Evolutionary conservation across 2,329 filamentous ascomycete genomes (phyloP), one percentile per base, ranked within the genome.

Genomic region (Fusarium irregulare): DNA sequence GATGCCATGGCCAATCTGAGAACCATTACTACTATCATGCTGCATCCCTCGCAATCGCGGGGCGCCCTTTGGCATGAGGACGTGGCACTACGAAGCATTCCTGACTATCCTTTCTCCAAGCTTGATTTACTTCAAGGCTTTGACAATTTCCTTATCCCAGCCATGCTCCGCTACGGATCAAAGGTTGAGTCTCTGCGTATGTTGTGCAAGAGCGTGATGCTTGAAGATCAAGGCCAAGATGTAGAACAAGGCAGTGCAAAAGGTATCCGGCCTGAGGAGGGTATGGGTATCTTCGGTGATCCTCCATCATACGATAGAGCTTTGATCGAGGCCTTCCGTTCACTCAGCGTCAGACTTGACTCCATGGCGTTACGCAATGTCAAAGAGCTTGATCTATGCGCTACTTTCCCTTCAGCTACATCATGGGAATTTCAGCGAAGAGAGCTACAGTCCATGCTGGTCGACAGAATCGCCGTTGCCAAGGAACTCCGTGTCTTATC

Each of bases 261-360:
- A 11, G 30, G 12, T 1, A 14, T 14, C 7, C 4, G 21, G 4
- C n/a, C 23, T 20, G 10, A 9, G 27, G 25, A 20, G 2, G n/a
- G 40, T 25, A 7, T 16, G 1, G 23, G 40, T 11, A 14, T 25
- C 2, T 4, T 12, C 4, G 30, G 48, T 2, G 23, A 51, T 12
- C 18, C 32, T 8, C 23, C 34, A 3, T 8, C 49, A 14, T 53
- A 41, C 13, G n/a, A 18, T 25, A 53, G 49, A 25, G 49, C 34
- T 13, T 18, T 53, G 10, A 53, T 53, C 23, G 49, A 53, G 7
- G 49, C 37, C 10, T 53, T 53, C 25, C 49, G 49, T n/a, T 53
- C 49, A 6, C 49, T 53, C 2, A 41, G 49, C 23, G 49, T 53
- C 3, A 27, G 49, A 14, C 49, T 53, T 0, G 49, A 53, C 16